phyloP scores from a whole-genome alignment of 2,329 filamentous ascomycete species.

The Colletotrichum sansevieriae region DNA sequence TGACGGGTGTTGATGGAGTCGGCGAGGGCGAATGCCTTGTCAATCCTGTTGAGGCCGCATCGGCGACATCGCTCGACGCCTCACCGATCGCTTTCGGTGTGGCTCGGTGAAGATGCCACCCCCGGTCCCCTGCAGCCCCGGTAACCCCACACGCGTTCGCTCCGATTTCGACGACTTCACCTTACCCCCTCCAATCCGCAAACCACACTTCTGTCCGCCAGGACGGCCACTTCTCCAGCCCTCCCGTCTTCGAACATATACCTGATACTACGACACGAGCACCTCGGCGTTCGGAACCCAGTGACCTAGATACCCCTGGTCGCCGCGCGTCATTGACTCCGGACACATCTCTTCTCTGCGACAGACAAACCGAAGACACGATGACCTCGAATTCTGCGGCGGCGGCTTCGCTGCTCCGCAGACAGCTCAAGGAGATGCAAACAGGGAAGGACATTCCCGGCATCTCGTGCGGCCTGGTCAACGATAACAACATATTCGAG shows the following conservation, averaged over 20 bases:
- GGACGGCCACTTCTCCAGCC: background rate
- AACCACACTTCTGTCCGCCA: background rate
- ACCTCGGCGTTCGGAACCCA: too few species aligned
- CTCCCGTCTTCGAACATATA: too few species aligned
- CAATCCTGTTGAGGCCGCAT: background rate
- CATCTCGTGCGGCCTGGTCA: conserved; percentile 90
- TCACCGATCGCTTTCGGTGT: conserved; percentile 12
- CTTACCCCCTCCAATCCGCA: conserved; percentile 1
- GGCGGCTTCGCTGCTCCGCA: conserved; percentile 79
- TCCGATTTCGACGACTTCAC: conserved; percentile 28
- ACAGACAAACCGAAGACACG: background rate
- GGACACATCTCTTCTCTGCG: background rate
- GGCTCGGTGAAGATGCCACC: conserved; percentile 17
- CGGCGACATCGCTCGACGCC: background rate
- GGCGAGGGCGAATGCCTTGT: background rate
- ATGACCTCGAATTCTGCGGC: conserved; percentile 64
- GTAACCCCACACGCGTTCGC: conserved; percentile 38
- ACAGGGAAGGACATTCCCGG: conserved; percentile 90
- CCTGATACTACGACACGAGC: too few species aligned
- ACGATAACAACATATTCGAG: conserved; percentile 90
- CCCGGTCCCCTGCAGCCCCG: conserved; percentile 27
- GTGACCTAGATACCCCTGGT: too few species aligned
- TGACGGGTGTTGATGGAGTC: background rate
- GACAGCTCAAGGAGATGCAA: conserved; percentile 96
- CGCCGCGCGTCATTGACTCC: background rate